Base-by-base conservation (phyloP, 345 rosid genomes). In the Brassica incana region DNA sequence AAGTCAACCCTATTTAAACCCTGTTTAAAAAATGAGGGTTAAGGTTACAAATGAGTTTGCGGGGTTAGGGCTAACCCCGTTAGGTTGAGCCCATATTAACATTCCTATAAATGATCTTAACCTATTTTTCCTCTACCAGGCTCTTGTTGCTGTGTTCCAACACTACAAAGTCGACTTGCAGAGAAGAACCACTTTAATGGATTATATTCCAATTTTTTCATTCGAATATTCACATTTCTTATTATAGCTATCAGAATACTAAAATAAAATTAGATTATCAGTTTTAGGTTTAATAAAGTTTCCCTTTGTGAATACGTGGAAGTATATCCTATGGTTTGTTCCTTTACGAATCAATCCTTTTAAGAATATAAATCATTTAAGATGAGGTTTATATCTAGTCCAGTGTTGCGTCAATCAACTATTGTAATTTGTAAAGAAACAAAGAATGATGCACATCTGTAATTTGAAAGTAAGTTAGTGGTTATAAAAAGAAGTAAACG, bases 71-170 rank as follows among this genome's bases (percentile, higher is more conserved):
- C 25, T 23, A 23, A 1, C 25, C 25, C 25, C 25, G 25, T 1
- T 23, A 23, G 25, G 2, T 23, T 23, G 25, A 23, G 25, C 25
- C 25, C 25, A 23, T 23, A 23, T 23, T 23, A 23, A 23, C 25
- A 23, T 23, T 0, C 25, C 25, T 23, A 23, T 1, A 23, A 23
- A 23, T 29, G 32, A 29, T 29, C 32, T 29, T 29, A 69, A 69
- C 69, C 7, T 5, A 16, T 61, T 45, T 61, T 69, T 52, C 4
- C 32, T 30, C 32, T 3, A 50, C 80, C 80, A 84, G 87, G 87
- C 87, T 73, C 79, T 81, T 20, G 85, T 79, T 4, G 83, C 87
- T 67, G 87, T 85, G 6, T 78, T 79, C 38, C 85, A 81, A 73
- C 81, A 81, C 76, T 79, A 81, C 54, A 83, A 62, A 2, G 18